phyloP scores from a whole-genome alignment of 768 basidiomycete genomes.

The Pleurotus eryngii region DNA sequence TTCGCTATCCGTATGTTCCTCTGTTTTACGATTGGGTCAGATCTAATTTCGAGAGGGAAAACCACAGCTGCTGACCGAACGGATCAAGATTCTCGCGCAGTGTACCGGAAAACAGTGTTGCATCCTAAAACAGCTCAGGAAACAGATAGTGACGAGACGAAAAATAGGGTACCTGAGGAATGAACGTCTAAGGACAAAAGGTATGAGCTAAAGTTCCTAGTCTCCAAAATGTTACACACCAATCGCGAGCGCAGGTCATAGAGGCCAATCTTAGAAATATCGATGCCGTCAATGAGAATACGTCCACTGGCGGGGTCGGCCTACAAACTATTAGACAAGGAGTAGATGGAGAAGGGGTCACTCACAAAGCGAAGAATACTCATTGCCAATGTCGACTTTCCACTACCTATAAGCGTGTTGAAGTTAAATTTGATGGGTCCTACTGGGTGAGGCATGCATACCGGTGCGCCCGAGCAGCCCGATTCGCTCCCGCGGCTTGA shows the following conservation, averaged over 20 bases:
- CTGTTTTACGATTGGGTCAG: slow-evolving; percentile 24
- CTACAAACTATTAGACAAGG: slow-evolving; percentile 24
- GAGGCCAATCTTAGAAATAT: slow-evolving; percentile 81
- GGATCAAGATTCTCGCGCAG: slow-evolving; percentile 75
- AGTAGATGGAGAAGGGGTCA: slow-evolving; percentile 9
- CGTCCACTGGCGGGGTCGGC: slow-evolving; percentile 73
- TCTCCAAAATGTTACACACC: slow-evolving; percentile 35
- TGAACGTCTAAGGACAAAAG: slow-evolving; percentile 57
- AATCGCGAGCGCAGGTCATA: slow-evolving; percentile 78
- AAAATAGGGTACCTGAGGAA: slow-evolving; percentile 48
- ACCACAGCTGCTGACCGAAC: slow-evolving; percentile 40
- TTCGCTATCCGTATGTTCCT: slow-evolving; percentile 75
- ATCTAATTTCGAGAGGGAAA: neutral
- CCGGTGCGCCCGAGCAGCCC: slow-evolving; percentile 81
- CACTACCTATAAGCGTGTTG: slow-evolving; percentile 49
- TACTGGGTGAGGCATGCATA: slow-evolving; percentile 13
- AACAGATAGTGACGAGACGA: neutral
- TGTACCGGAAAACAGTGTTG: slow-evolving; percentile 78
- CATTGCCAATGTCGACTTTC: slow-evolving; percentile 85
- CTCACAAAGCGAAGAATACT: slow-evolving; percentile 77
- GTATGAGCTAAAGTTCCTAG: neutral
- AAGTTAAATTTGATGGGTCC: neutral
- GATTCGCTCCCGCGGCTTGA: slow-evolving; percentile 70
- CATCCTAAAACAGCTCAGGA: slow-evolving; percentile 37
- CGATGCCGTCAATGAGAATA: slow-evolving; percentile 85